A percentile compares a stretch with the other conserved stretches of the same genome.
These are phyloP conservation scores for Scheffersomyces ergatensis DNA, from an alignment of 805 yeast species.

Conservation along the genomic window DNA sequence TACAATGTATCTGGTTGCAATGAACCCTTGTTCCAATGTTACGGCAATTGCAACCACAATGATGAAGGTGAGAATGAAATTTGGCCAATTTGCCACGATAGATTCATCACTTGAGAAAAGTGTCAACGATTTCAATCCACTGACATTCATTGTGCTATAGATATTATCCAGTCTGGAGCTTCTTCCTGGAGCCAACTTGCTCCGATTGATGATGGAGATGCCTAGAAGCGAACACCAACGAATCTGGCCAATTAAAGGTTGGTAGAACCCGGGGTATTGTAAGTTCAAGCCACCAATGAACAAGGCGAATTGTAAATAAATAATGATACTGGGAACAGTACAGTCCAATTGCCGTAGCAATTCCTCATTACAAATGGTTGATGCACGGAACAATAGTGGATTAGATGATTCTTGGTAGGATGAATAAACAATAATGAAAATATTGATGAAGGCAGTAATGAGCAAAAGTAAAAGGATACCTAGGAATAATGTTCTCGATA, in stretches of 20 bases:
- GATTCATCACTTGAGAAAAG: conserved; percentile 22
- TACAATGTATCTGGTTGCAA: conserved; percentile 13
- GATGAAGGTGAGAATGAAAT: conserved; percentile 36
- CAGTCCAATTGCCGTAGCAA: conserved; percentile 58
- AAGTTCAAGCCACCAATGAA: conserved; percentile 55
- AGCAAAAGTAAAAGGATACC: conserved; percentile 40
- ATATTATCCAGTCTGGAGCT: conserved; percentile 26
- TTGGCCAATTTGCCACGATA: conserved; percentile 36
- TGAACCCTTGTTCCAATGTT: conserved; percentile 16
- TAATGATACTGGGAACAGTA: conserved; percentile 44
- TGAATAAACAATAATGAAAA: conserved; percentile 42
- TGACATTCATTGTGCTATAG: conserved; percentile 38
- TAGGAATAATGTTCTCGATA: conserved; percentile 32
- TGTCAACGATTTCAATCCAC: conserved; percentile 40
- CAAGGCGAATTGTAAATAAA: conserved; percentile 58
- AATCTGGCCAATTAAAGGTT: conserved; percentile 48
- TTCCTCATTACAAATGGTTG: conserved; percentile 58
- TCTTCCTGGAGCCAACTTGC: background rate
- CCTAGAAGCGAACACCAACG: conserved; percentile 59
- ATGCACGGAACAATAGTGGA: conserved; percentile 50
- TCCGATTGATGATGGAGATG: conserved; percentile 1
- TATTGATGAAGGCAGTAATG: conserved; percentile 38
- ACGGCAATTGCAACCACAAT: conserved; percentile 24
- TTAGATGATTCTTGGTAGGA: conserved; percentile 60
- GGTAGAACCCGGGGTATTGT: conserved; percentile 62